phyloP scores from a whole-genome alignment of 305 asterid genomes.

The Fraxinus latifolia region DNA sequence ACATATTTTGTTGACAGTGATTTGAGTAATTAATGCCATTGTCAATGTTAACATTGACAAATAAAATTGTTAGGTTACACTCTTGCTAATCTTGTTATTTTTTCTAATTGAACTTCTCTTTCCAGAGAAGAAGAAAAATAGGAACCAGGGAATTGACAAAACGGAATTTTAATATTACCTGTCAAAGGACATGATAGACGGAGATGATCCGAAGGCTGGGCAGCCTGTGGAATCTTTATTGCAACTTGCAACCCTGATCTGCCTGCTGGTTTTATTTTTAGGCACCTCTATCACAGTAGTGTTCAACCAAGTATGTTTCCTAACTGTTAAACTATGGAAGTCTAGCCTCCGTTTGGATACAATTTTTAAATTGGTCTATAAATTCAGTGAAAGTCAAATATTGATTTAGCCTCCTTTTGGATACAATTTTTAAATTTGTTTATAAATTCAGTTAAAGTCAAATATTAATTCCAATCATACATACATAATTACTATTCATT shows the following conservation, averaged over 20 bases:
- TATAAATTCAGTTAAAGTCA: neutral
- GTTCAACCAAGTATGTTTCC: neutral
- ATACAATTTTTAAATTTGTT: too few relatives aligned
- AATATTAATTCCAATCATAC: neutral
- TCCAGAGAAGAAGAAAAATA: neutral
- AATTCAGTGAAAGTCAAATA: too few relatives aligned
- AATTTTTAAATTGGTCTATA: too few relatives aligned
- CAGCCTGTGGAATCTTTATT: constrained; percentile 3
- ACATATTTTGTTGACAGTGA: neutral
- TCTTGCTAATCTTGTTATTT: neutral
- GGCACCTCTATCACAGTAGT: neutral
- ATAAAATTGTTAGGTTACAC: neutral
- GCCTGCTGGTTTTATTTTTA: constrained; percentile 4
- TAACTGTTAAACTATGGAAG: neutral
- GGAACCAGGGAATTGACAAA: neutral
- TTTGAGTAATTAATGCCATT: neutral
- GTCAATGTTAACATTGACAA: neutral
- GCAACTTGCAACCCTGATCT: neutral
- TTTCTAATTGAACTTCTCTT: neutral
- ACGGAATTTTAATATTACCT: neutral
- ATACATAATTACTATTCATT: neutral
- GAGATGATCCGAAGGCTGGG: constrained; percentile 18
- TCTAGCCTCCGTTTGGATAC: neutral
- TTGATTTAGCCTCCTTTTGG: neutral
- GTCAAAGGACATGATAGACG: constrained; percentile 6